These are phyloP conservation scores for Spiromastix sp. DNA, from an alignment of 2,329 filamentous ascomycete species.

Conservation along the genomic window DNA sequence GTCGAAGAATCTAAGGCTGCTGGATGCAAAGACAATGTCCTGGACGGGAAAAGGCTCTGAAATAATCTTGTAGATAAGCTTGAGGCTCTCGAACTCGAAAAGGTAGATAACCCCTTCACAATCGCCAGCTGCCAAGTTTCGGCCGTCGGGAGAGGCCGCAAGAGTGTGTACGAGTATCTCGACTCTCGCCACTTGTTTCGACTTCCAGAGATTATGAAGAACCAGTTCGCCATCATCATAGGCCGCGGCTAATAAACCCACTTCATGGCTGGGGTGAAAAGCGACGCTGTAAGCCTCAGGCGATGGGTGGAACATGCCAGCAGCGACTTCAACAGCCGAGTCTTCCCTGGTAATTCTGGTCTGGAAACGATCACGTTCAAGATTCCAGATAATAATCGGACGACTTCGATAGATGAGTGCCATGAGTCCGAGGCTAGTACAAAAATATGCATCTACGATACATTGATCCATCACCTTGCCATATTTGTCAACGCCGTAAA, in stretches of 20 bases:
- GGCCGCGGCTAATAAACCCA: slow-evolving; percentile 15
- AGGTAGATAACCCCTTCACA: slow-evolving; percentile 16
- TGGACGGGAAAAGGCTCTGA: slow-evolving; percentile 18
- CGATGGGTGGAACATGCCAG: too few relatives aligned
- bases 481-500: not conserved
- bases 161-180: slow-evolving; percentile 13
- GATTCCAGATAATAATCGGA: slow-evolving; percentile 4
- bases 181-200: slow-evolving; percentile 2
- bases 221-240: slow-evolving; percentile 21
- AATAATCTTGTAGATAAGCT: slow-evolving; percentile 21
- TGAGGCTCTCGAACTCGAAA: slow-evolving; percentile 20
- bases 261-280: slow-evolving; percentile 14
- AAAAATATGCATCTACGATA: not conserved
- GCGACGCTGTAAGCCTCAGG: slow-evolving; percentile 8
- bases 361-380: slow-evolving; percentile 13
- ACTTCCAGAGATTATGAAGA: slow-evolving; percentile 14
- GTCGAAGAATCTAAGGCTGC: slow-evolving; percentile 24
- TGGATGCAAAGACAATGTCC: slow-evolving; percentile 20
- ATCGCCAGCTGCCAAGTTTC: slow-evolving; percentile 19
- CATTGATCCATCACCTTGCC: not conserved
- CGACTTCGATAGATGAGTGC: not conserved
- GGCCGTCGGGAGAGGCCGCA: slow-evolving; percentile 19
- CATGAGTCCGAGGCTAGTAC: not conserved
- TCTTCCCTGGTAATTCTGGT: slow-evolving; percentile 17
- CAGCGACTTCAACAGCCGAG: not conserved